Conservation (phyloP, 2,329 filamentous ascomycete species). For the Cladophialophora chaetospira region DNA sequence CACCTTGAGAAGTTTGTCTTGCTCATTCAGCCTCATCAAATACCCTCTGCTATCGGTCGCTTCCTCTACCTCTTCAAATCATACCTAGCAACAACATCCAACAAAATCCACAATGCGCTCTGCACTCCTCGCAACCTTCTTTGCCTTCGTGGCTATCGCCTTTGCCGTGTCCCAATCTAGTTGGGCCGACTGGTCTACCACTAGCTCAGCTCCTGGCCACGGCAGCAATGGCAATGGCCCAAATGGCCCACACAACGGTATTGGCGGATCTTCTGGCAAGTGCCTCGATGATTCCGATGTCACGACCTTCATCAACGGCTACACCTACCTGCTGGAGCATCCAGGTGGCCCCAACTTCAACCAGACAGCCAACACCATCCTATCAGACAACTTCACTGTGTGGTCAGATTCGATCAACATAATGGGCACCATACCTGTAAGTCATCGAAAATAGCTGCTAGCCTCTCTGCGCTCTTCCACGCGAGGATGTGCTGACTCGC, state of each 20-base stretch:
- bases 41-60: no score
- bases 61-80: background rate
- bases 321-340: slow-evolving; percentile 27
- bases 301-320: slow-evolving; percentile 16
- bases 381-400: slow-evolving; percentile 25
- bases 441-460: background rate
- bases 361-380: slow-evolving; percentile 20
- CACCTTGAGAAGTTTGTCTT: no score
- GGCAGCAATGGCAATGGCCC: background rate
- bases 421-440: slow-evolving; percentile 18
- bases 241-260: background rate
- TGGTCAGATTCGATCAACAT: slow-evolving; percentile 30
- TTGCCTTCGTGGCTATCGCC: slow-evolving; percentile 2
- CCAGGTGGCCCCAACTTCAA: slow-evolving; percentile 27
- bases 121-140: background rate
- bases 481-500: background rate
- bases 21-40: no score
- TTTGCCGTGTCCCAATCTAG: slow-evolving; percentile 2
- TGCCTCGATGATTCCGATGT: slow-evolving; percentile 20
- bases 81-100: background rate
- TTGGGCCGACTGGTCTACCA: background rate
- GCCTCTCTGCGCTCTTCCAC: background rate
- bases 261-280: background rate
- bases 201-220: background rate
- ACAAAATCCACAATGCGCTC: slow-evolving; percentile 12